Percentiles rank a stretch among this genome's conserved stretches.
Conservation (phyloP, 345 rosid species). For the Salix brachista region DNA sequence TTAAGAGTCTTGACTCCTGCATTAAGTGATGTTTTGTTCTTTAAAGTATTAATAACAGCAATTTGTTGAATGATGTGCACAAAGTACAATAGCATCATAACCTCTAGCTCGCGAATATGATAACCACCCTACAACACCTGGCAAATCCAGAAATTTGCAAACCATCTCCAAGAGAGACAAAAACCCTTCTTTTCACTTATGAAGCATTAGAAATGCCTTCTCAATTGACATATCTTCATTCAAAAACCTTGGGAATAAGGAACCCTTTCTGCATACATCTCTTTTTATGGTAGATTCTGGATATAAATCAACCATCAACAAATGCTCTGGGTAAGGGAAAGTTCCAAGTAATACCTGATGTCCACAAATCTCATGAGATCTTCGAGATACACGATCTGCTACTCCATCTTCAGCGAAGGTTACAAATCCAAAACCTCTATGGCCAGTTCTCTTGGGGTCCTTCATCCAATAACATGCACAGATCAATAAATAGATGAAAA, state of each 20-base stretch:
- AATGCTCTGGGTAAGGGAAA: background rate
- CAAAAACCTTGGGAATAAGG: background rate
- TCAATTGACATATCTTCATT: background rate
- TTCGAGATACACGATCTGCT: slow-evolving; percentile 87
- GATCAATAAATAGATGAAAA: slow-evolving; percentile 1
- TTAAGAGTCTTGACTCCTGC: background rate
- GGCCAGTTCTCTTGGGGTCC: slow-evolving; percentile 95
- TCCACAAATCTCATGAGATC: slow-evolving; percentile 94
- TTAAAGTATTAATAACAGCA: background rate
- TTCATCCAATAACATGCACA: slow-evolving; percentile 22
- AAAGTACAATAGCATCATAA: background rate
- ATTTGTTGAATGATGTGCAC: background rate
- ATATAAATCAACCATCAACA: background rate
- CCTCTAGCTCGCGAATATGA: background rate
- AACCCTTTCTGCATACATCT: background rate
- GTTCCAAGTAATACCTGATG: slow-evolving; percentile 59
- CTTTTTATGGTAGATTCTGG: background rate
- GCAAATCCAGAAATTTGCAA: background rate
- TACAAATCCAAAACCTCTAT: slow-evolving; percentile 95
- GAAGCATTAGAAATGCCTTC: background rate
- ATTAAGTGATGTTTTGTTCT: background rate
- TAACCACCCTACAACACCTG: background rate
- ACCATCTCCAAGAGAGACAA: background rate
- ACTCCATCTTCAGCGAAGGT: slow-evolving; percentile 93
- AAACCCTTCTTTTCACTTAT: background rate